These are phyloP conservation scores for Neobulgaria alba DNA, from an alignment of 2,329 filamentous ascomycete genomes.

Conservation along the genomic window DNA sequence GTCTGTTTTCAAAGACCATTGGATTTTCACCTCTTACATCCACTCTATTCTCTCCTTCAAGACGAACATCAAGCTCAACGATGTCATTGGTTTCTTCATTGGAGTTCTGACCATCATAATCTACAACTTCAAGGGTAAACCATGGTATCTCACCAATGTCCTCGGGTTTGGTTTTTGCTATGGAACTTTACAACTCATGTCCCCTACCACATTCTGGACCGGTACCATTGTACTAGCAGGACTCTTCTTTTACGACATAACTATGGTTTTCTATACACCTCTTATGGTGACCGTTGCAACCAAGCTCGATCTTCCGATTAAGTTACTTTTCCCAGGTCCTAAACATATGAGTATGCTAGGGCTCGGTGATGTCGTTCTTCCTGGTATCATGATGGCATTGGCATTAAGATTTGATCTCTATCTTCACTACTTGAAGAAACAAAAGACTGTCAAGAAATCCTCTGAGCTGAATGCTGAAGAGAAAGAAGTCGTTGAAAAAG, in stretches of 20 bases:
- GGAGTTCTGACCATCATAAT: slow-evolving; percentile 20
- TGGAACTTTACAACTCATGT: slow-evolving; percentile 70
- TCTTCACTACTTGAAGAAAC: slow-evolving; percentile 66
- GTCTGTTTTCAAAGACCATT: slow-evolving; percentile 41
- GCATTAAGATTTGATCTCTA: slow-evolving; percentile 89
- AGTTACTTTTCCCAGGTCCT: slow-evolving; percentile 66
- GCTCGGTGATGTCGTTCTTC: slow-evolving; percentile 87
- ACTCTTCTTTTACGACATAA: slow-evolving; percentile 90
- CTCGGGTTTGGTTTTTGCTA: slow-evolving; percentile 86
- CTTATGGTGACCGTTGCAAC: slow-evolving; percentile 85
- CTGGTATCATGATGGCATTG: slow-evolving; percentile 81
- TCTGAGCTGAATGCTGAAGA: slow-evolving; percentile 30
- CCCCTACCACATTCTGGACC: slow-evolving; percentile 78
- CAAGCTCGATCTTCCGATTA: slow-evolving; percentile 84
- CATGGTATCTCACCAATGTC: slow-evolving; percentile 61
- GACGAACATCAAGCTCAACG: slow-evolving; percentile 18
- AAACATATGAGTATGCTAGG: slow-evolving; percentile 69
- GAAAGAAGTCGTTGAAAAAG: slow-evolving; percentile 28
- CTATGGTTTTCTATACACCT: slow-evolving; percentile 82
- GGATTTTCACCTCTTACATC: slow-evolving; percentile 32
- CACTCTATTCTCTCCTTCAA: slow-evolving; percentile 19
- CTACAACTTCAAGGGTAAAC: slow-evolving; percentile 24
- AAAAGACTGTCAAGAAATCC: slow-evolving; percentile 28
- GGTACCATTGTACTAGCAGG: slow-evolving; percentile 69
- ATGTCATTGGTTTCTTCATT: slow-evolving; percentile 22